Evolutionary conservation across 164 flowering plant genomes (phyloP).

Genomic region (Houttuynia cordata): DNA sequence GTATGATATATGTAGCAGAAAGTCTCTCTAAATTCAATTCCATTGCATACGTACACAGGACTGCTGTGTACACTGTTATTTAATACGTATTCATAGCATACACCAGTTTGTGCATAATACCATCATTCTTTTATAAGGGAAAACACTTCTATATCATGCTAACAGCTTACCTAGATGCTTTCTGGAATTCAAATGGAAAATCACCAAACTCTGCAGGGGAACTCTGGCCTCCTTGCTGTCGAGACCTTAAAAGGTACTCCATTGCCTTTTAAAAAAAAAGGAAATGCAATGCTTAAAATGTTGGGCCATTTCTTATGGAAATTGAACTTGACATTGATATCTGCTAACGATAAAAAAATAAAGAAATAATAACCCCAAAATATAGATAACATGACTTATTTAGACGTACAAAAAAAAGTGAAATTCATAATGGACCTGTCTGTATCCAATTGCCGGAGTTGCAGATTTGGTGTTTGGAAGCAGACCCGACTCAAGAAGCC

Average conservation of each 20-base stretch:
- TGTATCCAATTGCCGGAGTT: constrained; percentile 88
- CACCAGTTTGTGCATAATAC: too few species aligned
- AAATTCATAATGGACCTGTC: constrained; percentile 44
- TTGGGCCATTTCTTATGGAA: background rate
- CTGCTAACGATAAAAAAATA: background rate
- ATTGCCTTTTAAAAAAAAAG: constrained; percentile 47
- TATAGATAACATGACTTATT: background rate
- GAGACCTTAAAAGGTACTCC: constrained; percentile 63
- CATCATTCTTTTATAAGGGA: background rate
- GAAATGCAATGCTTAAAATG: background rate
- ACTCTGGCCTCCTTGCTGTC: constrained; percentile 54
- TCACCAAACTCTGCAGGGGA: constrained; percentile 51
- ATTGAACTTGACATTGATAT: too few species aligned
- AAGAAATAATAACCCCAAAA: background rate
- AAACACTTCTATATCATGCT: background rate
- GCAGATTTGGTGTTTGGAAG: constrained; percentile 89
- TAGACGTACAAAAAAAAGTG: background rate
- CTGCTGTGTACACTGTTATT: too few species aligned
- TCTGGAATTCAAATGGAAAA: constrained; percentile 75
- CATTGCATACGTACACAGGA: too few species aligned
- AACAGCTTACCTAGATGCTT: constrained; percentile 59
- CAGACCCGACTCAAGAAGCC: constrained; percentile 84
- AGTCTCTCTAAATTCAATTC: too few species aligned
- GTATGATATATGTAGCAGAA: too few species aligned
- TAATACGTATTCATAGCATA: too few species aligned